Base-by-base conservation (phyloP, 768 basidiomycete species). In the Naganishia randhawae region DNA sequence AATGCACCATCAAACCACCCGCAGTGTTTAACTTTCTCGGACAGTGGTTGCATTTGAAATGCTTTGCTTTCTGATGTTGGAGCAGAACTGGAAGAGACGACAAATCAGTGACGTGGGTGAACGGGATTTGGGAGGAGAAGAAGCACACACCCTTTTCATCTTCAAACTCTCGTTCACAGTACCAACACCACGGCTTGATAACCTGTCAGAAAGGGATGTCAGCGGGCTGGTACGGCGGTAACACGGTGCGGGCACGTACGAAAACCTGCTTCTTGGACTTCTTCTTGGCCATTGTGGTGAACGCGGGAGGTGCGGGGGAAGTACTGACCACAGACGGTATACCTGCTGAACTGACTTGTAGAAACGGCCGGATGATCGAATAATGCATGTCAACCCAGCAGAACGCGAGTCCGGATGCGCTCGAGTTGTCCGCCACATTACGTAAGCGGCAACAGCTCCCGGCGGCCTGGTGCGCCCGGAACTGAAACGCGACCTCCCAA, bases 11-110 rank as follows among this genome's bases (percentile, higher is more conserved):
- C 32, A 99, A 83, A 79, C 96, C 96, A 73, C 96, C 96, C 3
- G 96, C 96, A 2, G 95, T 97, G 77, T 99, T 98, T 70, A 99
- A 82, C 72, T 93, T 86, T 69, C 96, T 84, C 22, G 96, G 95
- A 78, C 95, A 98, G 85, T 95, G 87, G 69, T 88, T 87, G 76
- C 96, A 98, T 80, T 96, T 96, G 85, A 98, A 99, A 78, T 98
- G 95, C 80, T 99, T 99, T 14, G 96, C 95, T 82, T 98, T 98
- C 78, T 99, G 95, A 81, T 99, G 95, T 81, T 96, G 93, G 87
- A 98, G 92, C 71, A 99, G 86, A 73, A 99, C 96, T 93, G 74
- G 54, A 51, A 66, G 63, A 39, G 31, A 53, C n/a, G 35, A 35
- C 25, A 41, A 39, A n/a, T 67, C 27, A 41, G 37, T 39, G 19